Evolutionary conservation across 805 yeast genomes (phyloP).

Genomic region (Kuraishia ogatae): DNA sequence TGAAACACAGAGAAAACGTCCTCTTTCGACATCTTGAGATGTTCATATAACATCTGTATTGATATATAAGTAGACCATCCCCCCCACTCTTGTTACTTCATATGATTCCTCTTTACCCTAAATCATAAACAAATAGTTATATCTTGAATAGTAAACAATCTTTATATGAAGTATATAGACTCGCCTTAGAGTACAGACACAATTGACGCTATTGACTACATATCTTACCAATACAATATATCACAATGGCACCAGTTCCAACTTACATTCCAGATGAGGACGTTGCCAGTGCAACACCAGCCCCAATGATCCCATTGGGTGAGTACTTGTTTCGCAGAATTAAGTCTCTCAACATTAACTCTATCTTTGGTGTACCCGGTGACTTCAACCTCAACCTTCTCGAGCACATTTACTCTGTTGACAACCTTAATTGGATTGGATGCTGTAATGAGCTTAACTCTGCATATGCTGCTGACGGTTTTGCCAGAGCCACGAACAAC

Average conservation of each 20-base stretch:
- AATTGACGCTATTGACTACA: no score
- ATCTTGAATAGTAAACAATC: not conserved
- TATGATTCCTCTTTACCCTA: not conserved
- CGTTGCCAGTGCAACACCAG: not conserved
- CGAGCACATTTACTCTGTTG: conserved; percentile 31
- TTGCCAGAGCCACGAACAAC: conserved; percentile 25
- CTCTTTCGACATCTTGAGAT: not conserved
- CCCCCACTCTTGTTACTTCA: not conserved
- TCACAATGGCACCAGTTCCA: not conserved
- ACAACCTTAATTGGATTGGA: conserved; percentile 28
- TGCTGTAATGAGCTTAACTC: conserved; percentile 45
- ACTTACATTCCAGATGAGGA: not conserved
- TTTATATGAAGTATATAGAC: not conserved
- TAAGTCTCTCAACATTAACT: conserved; percentile 30
- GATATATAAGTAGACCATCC: not conserved
- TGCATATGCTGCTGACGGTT: conserved; percentile 43
- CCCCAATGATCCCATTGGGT: conserved; percentile 24
- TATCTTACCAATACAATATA: no score
- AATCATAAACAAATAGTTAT: not conserved
- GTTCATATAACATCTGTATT: not conserved
- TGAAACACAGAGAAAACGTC: not conserved
- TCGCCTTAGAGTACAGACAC: not conserved
- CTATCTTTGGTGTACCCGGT: conserved; percentile 53
- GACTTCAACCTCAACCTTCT: conserved; percentile 45
- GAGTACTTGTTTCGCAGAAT: conserved; percentile 39